Evolutionary conservation across 1,284 basidiomycete species (phyloP), one percentile per base, ranked within the genome.

Genomic region (Puccinia hordei): DNA sequence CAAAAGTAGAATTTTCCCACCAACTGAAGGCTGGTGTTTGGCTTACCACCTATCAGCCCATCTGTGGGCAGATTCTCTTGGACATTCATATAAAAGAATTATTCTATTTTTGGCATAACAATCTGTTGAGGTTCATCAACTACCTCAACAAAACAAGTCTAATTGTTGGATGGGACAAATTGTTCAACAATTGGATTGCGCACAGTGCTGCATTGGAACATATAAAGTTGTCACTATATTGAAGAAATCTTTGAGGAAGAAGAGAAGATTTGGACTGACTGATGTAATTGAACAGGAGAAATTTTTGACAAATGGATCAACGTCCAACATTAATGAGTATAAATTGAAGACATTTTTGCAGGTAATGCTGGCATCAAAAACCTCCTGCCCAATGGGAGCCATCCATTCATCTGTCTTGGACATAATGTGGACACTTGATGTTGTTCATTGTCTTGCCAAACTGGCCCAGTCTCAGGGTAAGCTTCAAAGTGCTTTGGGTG

Each of bases 281-380:
- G 98, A 35, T 88, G 98, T 35, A 98, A 97, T 86, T 90, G 94
- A 41, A 92, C 97, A 46, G 94, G 97, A 83, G 94, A 94, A 97
- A 89, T 98, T 19, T 99, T 99, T 85, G 95, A 99, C 86, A 92
- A 98, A 55, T 99, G 97, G 97, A 97, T 98, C 83, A 97, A 99
- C 83, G 97, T 99, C 19, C 97, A 99, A 85, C 90, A 96, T 5
- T 97, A 99, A 88, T 99, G 97, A 97, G 97, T 99, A 0, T 99
- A 99, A 85, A 89, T 99, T 76, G 96, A 99, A 81, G 97, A 97
- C 73, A 98, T 99, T 84, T 99, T 99, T 87, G 93, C 94, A 24
- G 95, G 95, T 61, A 98, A 94, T 83, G 95, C 94, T 33, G 95
- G 98, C 85, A 98, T 96, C 90, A 98, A 94, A 86, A 96, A 99